phyloP scores from a whole-genome alignment of 495 filamentous ascomycete genomes.

The Pyronema omphalodes region DNA sequence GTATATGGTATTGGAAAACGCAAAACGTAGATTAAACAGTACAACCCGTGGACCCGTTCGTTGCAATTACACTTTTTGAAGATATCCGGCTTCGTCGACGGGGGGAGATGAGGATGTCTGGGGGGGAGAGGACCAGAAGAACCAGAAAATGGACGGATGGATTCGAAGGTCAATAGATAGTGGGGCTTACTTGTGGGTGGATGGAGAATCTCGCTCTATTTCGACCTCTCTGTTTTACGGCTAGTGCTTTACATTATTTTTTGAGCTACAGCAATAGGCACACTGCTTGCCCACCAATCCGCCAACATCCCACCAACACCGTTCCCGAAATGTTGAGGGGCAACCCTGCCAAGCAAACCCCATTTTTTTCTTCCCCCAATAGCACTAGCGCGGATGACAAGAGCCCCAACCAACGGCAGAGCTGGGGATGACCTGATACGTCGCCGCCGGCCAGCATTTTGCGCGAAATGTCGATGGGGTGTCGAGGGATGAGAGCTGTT shows the following conservation, averaged over 20 bases:
- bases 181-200: not conserved
- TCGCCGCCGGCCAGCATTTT: not conserved
- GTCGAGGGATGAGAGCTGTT: too few relatives aligned
- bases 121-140: not conserved
- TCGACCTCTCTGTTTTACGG: too few relatives aligned
- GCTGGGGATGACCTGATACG: not conserved
- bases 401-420: not conserved
- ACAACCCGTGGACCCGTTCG: not conserved
- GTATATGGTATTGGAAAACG: not conserved
- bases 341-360: slow-evolving; percentile 2
- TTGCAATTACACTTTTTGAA: not conserved
- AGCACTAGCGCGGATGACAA: not conserved
- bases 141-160: slow-evolving; percentile 1
- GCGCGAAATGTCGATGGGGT: too few relatives aligned
- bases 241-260: not conserved
- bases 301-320: not conserved
- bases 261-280: too few relatives aligned
- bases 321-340: slow-evolving; percentile 5
- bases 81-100: not conserved
- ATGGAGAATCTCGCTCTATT: too few relatives aligned
- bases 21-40: not conserved
- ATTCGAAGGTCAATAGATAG: not conserved
- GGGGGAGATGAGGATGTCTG: not conserved
- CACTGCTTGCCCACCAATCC: too few relatives aligned
- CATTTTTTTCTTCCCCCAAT: not conserved